Base-by-base conservation (phyloP, 345 rosid genomes). In the Abelmoschus esculentus region DNA sequence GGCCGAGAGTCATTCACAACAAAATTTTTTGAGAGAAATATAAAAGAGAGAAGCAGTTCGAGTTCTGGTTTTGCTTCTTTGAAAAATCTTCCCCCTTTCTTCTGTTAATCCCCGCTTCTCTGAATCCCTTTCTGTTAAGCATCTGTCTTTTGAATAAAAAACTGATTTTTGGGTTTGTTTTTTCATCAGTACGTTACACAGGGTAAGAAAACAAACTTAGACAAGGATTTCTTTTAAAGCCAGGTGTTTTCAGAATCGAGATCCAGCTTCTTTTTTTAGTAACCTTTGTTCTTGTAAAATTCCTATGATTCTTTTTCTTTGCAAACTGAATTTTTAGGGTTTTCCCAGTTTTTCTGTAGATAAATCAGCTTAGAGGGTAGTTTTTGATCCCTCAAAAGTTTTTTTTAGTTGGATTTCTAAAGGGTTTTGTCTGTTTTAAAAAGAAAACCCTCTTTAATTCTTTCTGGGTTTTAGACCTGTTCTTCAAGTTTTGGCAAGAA, bases 51-150 rank as follows among this genome's bases (percentile, higher is more conserved):
- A n/a, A 73, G 50, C 36, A 50, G 54, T 47, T 36, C 40, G 66
- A 13, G 73, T 61, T 73, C 65, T 71, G 76, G 6, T 71, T 57
- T 1, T 68, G 1, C 5, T 42, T 8, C 58, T 15, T 7, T 7
- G 31, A 42, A 40, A 29, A 14, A 40, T 12, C 15, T 52, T 15
- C 7, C 62, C 31, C 79, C 77, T 49, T 52, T 26, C 1, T 6
- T 84, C 87, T 84, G 70, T 31, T 42, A 18, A 29, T 1, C 74
- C 87, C 81, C 81, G 84, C 84, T 83, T 82, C 86, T 83, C 90
- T 81, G 86, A 81, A 84, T 83, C 89, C 84, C 89, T 79, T 89
- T 85, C 97, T 89, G 93, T 79, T 54, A 82, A 86, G 86, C 83
- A 85, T 77, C 93, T 84, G 92, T 83, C 86, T 90, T 90, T 86